Base-by-base conservation (phyloP, 305 asterid genomes). In the Euphrasia arctica region DNA sequence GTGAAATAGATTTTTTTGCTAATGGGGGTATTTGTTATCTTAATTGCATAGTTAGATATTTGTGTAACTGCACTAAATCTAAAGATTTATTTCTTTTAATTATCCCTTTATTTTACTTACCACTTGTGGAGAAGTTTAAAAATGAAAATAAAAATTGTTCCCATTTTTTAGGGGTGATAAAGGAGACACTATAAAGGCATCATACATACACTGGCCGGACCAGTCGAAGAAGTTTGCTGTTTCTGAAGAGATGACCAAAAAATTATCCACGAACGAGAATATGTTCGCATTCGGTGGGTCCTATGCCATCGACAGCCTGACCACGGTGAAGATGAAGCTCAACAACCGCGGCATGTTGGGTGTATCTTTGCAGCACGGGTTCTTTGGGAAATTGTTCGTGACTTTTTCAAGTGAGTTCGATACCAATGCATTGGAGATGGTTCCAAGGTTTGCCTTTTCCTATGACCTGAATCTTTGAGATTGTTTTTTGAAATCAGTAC, bases 241-340 rank as follows among this genome's bases (percentile, higher is more conserved):
- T 39, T 96, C 84, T 10, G 98, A 85, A 54, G 95, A 91, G 79
- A 81, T 89, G 32, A 64, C 88, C 63, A 78, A 95, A 71, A 84
- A 80, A 76, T 85, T 91, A 88, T 91, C 98, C 62, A 85, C 89
- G 8, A 89, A 91, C 27, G 96, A 92, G 85, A 89, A 87, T 72
- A 82, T 85, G 8, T 80, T 89, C 68, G 81, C 98, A 0, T 91
- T 89, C 32, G 98, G 98, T 74, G 98, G 98, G 14, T 81, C 93
- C 8, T 79, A 73, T 58, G 91, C 93, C 50, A 74, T 92, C 42
- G 96, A 89, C 75, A 55, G 70, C 70, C 79, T 84, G 69, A 87
- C 97, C 15, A 74, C 68, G 8, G 78, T 87, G 74, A 89, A 92
- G 66, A 54, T 83, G 83, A 92, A 86, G 90, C 95, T 92, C 13